Percentiles rank a stretch among this genome's conserved stretches.
These are phyloP conservation scores for Zygosaccharomyces pseudorouxii DNA, from an alignment of 805 yeast species.

Conservation along the genomic window DNA sequence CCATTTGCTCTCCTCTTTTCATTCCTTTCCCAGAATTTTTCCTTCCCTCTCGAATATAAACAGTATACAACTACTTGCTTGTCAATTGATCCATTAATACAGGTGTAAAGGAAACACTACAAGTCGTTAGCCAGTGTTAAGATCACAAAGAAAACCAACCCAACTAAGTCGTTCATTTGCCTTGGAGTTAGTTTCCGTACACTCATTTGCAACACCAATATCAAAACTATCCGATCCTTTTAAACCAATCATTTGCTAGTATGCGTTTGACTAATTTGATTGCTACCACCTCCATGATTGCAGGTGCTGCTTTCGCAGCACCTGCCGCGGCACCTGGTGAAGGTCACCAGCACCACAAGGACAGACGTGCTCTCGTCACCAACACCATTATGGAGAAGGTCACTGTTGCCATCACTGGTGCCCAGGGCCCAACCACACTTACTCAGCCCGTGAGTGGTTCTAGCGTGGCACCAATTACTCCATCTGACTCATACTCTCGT, in stretches of 20 bases:
- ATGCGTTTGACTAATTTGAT: slow-evolving; percentile 51
- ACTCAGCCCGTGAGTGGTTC: slow-evolving; percentile 29
- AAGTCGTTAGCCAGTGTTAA: neutral
- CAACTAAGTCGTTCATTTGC: slow-evolving; percentile 18
- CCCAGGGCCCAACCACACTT: slow-evolving; percentile 19
- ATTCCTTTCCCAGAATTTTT: neutral
- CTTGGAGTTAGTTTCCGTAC: neutral
- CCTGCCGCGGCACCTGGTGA: slow-evolving; percentile 46
- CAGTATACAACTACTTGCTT: neutral
- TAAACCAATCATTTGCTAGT: neutral
- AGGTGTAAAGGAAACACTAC: neutral
- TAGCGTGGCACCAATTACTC: slow-evolving; percentile 26
- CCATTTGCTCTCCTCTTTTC: neutral
- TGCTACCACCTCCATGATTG: slow-evolving; percentile 43
- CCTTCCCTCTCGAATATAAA: neutral
- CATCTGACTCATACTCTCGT: slow-evolving; percentile 26
- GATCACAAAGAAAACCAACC: slow-evolving; percentile 1
- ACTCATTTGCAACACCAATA: slow-evolving; percentile 4
- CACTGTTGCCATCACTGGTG: slow-evolving; percentile 35
- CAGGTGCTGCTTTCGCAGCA: slow-evolving; percentile 49
- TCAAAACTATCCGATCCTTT: slow-evolving; percentile 5
- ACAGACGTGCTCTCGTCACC: slow-evolving; percentile 50
- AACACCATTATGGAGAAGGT: slow-evolving; percentile 46
- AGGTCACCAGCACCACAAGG: slow-evolving; percentile 45
- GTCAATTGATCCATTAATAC: too few relatives aligned